phyloP scores from a whole-genome alignment of 306 rosid species.

The Sicyos edulis region DNA sequence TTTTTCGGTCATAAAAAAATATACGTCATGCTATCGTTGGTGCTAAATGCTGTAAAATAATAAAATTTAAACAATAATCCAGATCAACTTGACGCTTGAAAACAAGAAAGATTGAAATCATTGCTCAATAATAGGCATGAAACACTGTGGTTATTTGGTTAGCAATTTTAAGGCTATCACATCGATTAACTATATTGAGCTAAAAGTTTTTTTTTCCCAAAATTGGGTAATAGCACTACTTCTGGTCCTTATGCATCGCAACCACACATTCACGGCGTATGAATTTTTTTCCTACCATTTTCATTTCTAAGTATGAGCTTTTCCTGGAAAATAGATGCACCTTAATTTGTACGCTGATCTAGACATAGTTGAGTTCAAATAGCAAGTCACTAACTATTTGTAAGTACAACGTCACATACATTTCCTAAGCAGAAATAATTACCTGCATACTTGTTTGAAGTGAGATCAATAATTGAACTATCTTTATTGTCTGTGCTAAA shows the following conservation, averaged over 20 bases:
- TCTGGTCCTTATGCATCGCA: background rate
- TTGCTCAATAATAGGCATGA: too few species aligned
- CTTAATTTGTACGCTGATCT: background rate
- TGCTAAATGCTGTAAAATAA: too few species aligned
- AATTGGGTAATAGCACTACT: background rate
- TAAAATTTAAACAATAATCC: too few species aligned
- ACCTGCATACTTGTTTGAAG: constrained; percentile 99
- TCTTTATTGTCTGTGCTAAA: constrained; percentile 72
- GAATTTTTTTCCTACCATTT: background rate
- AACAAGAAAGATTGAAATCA: background rate
- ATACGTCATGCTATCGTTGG: too few species aligned
- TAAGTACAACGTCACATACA: background rate
- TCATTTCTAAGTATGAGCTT: background rate
- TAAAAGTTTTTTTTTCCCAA: background rate
- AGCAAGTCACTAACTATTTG: background rate
- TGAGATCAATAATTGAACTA: constrained; percentile 79
- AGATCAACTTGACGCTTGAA: too few species aligned
- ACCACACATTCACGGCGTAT: background rate
- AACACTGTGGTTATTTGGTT: background rate
- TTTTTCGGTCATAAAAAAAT: too few species aligned
- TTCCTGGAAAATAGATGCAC: background rate
- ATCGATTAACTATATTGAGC: background rate
- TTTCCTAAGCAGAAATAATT: constrained; percentile 15
- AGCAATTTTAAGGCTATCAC: background rate
- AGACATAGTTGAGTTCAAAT: constrained; percentile 5